These are phyloP conservation scores for Discostella pseudostelligera DNA, from an alignment of 108 stramenopile species.

Conservation along the genomic window DNA sequence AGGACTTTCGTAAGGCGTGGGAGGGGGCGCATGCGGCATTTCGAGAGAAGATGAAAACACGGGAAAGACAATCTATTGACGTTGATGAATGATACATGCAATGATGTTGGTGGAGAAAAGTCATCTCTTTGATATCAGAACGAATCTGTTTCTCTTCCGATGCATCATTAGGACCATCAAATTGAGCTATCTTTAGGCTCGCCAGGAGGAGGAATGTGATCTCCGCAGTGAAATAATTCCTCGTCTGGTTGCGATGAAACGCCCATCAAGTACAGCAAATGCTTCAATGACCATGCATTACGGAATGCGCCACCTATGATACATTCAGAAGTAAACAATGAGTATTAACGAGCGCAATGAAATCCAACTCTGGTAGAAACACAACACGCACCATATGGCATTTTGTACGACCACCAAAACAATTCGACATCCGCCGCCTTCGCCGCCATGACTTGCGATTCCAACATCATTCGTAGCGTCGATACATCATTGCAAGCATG, in stretches of 20 bases:
- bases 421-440: conserved; percentile 57
- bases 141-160: too few relatives aligned
- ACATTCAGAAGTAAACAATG: neutral
- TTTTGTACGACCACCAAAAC: conserved; percentile 76
- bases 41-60: conserved; percentile 43
- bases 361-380: too few relatives aligned
- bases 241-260: conserved; percentile 60
- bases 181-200: conserved; percentile 37
- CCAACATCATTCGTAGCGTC: conserved; percentile 52
- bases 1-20: conserved; percentile 49
- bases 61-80: conserved; percentile 23
- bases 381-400: conserved; percentile 57
- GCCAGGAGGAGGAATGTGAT: conserved; percentile 35
- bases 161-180: too few relatives aligned
- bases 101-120: too few relatives aligned
- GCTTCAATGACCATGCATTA: conserved; percentile 69
- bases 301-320: conserved; percentile 57
- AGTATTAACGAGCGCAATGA: neutral
- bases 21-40: conserved; percentile 45
- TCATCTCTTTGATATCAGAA: too few relatives aligned
- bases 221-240: conserved; percentile 44
- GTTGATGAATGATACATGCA: conserved; percentile 16
- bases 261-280: conserved; percentile 63
- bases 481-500: conserved; percentile 66
- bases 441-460: conserved; percentile 51